These are phyloP conservation scores for Agroathelia rolfsii DNA, from an alignment of 1,284 basidiomycete species.

Conservation along the genomic window DNA sequence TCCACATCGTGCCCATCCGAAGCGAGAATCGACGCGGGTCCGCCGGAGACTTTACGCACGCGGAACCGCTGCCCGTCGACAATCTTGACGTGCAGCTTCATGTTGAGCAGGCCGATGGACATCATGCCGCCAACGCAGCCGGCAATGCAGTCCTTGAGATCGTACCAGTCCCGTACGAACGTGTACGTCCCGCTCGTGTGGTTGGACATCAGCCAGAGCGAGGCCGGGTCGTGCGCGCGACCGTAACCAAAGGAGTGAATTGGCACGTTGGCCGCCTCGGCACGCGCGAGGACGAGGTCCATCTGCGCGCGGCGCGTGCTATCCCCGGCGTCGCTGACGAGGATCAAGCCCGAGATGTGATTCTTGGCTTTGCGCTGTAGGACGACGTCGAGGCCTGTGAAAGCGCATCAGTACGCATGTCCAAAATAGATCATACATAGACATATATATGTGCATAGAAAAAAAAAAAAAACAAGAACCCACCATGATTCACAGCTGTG, in stretches of 20 bases:
- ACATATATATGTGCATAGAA: background rate
- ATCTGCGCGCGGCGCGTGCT: conserved; percentile 93
- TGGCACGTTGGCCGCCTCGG: conserved; percentile 91
- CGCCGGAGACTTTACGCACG: conserved; percentile 85
- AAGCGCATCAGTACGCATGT: too few relatives aligned
- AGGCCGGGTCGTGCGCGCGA: conserved; percentile 91
- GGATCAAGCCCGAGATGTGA: conserved; percentile 80
- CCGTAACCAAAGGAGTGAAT: conserved; percentile 97
- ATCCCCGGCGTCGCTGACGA: conserved; percentile 88
- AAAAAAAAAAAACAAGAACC: conserved; percentile 16
- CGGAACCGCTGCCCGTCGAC: conserved; percentile 78
- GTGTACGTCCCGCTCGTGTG: conserved; percentile 97
- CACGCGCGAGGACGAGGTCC: conserved; percentile 92
- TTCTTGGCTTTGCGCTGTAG: conserved; percentile 89
- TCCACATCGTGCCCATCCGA: conserved; percentile 88
- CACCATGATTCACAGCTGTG: conserved; percentile 87
- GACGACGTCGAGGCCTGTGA: conserved; percentile 78
- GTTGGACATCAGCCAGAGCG: conserved; percentile 98
- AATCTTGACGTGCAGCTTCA: conserved; percentile 88
- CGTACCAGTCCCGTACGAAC: conserved; percentile 93
- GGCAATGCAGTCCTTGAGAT: conserved; percentile 79
- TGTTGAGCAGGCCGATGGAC: conserved; percentile 79
- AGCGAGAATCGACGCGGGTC: conserved; percentile 73
- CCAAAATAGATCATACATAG: background rate
- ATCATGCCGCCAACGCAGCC: conserved; percentile 92